A percentile compares a stretch with the other conserved stretches of the same genome.
Evolutionary conservation across 495 filamentous ascomycete genomes (phyloP).

Genomic region (Choiromyces venosus): DNA sequence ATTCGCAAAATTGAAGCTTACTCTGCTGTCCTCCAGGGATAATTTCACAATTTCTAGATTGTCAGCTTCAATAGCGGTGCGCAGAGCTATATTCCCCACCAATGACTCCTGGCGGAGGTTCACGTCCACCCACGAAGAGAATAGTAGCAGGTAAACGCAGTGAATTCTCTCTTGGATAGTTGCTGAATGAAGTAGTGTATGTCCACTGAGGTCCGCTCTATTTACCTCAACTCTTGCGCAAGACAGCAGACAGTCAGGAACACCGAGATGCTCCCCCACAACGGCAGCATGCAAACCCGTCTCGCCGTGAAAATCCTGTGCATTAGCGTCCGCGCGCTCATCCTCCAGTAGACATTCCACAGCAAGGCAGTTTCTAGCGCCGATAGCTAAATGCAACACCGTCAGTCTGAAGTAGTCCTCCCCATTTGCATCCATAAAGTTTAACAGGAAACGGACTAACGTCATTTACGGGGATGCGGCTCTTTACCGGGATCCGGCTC

Average conservation of each 20-base stretch:
- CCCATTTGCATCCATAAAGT: not conserved
- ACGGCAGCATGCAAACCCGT: constrained; percentile 1
- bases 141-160: no score
- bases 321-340: no score
- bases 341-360: no score
- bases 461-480: no score
- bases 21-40: not conserved
- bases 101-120: not conserved
- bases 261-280: constrained; percentile 5
- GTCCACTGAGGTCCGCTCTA: no score
- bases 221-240: not conserved
- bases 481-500: no score
- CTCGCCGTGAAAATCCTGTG: no score
- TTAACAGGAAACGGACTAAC: constrained; percentile 2
- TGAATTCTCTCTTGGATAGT: no score
- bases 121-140: no score
- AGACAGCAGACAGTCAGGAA: not conserved
- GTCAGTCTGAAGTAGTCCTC: not conserved
- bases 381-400: constrained; percentile 1
- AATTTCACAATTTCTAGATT: not conserved
- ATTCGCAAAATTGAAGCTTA: not conserved
- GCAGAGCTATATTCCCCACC: constrained; percentile 1
- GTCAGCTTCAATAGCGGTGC: not conserved
- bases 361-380: no score
- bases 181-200: not conserved